A percentile compares a stretch with the other conserved stretches of the same genome.
Evolutionary conservation across 805 yeast species (phyloP).

Genomic region (Wickerhamiella shivajii): DNA sequence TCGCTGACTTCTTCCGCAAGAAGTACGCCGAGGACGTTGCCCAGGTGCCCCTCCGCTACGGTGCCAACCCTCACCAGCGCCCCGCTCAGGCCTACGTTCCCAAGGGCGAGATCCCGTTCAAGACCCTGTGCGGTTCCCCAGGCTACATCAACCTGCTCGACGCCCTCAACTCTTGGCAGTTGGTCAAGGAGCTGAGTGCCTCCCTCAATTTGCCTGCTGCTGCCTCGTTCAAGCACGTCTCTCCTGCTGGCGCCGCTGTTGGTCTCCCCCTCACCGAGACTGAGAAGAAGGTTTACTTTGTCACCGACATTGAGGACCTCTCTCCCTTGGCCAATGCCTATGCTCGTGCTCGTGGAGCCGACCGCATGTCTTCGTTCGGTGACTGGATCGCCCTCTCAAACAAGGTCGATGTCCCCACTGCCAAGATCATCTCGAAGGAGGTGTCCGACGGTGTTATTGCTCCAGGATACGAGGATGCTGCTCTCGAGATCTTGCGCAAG

Average conservation of each 20-base stretch:
- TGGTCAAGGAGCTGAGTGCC: conserved; percentile 91
- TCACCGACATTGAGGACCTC: conserved; percentile 82
- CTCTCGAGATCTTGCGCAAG: conserved; percentile 71
- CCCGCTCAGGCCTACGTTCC: conserved; percentile 95
- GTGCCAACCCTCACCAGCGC: conserved; percentile 98
- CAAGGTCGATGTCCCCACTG: conserved; percentile 92
- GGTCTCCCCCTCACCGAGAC: conserved; percentile 83
- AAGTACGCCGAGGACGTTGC: conserved; percentile 81
- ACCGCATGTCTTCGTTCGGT: conserved; percentile 98
- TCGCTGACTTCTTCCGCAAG: conserved; percentile 94
- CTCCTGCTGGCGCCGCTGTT: conserved; percentile 98
- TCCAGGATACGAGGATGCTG: conserved; percentile 89
- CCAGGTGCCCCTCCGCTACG: conserved; percentile 91
- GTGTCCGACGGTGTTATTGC: conserved; percentile 98
- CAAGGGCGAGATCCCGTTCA: conserved; percentile 82
- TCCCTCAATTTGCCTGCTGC: conserved; percentile 95
- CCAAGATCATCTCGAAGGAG: conserved; percentile 91
- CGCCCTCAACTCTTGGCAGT: conserved; percentile 97
- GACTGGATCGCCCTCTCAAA: conserved; percentile 96
- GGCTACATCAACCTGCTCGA: conserved; percentile 95
- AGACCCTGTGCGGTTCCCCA: conserved; percentile 87
- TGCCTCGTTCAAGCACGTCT: conserved; percentile 96
- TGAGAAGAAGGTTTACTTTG: conserved; percentile 93
- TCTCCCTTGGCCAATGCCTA: conserved; percentile 96
- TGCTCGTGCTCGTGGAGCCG: conserved; percentile 99